A percentile compares a stretch with the other conserved stretches of the same genome.
phyloP scores from a whole-genome alignment of 2,329 filamentous ascomycete genomes.

The Emericellopsis cladophorae region DNA sequence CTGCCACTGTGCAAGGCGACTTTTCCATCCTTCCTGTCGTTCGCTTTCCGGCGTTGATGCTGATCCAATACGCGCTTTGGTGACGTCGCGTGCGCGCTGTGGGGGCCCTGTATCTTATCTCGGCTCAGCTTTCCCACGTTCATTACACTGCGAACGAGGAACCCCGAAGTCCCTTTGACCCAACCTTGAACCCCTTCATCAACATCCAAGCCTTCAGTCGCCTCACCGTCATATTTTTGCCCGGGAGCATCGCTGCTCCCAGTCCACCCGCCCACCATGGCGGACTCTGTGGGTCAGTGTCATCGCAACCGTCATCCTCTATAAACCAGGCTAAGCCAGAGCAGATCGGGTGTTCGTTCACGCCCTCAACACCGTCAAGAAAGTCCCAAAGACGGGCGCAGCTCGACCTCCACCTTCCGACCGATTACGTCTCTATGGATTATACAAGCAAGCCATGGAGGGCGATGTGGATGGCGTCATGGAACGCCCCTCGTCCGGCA shows the following conservation, averaged over 20 bases:
- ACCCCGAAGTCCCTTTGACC: too few species aligned
- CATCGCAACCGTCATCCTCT: not conserved
- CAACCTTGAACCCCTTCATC: not conserved
- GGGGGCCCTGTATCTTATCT: not conserved
- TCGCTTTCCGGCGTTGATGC: too few species aligned
- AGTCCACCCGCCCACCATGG: constrained; percentile 12
- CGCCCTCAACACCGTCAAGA: constrained; percentile 96
- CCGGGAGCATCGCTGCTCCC: not conserved
- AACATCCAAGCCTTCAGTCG: not conserved
- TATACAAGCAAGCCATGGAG: constrained; percentile 99
- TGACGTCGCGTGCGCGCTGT: not conserved
- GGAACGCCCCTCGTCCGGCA: constrained; percentile 55
- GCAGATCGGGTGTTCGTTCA: constrained; percentile 96
- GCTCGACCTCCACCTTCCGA: constrained; percentile 76
- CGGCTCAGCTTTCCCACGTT: not conserved
- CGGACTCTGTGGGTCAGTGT: constrained; percentile 23
- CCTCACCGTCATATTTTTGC: not conserved
- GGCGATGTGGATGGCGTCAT: constrained; percentile 92
- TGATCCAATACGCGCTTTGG: not conserved
- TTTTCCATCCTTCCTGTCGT: too few species aligned
- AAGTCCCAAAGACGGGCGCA: constrained; percentile 86
- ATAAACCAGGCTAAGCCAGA: not conserved
- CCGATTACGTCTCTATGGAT: constrained; percentile 83
- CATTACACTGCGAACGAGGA: too few species aligned
- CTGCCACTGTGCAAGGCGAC: too few species aligned